A percentile compares a stretch with the other conserved stretches of the same genome.
Conservation (phyloP, 2,329 filamentous ascomycete genomes). For the Pyricularia sp. region DNA sequence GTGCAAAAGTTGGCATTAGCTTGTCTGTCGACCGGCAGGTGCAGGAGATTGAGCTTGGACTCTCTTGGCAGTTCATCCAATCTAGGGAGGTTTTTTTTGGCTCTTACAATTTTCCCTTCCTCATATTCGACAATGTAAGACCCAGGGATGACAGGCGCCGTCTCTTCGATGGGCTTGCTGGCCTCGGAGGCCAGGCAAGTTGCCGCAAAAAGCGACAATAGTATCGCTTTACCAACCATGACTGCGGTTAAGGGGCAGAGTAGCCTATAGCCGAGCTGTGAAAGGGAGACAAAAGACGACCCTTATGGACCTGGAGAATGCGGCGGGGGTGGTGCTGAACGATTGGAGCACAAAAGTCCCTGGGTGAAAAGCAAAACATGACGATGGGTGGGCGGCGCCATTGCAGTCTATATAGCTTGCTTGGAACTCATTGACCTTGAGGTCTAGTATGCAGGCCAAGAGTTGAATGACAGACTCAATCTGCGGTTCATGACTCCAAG, state of each 20-base stretch:
- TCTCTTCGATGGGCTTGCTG: conserved; percentile 12
- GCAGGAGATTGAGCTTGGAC: background rate
- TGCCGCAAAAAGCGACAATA: conserved; percentile 25
- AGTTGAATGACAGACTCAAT: background rate
- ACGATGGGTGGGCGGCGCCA: background rate
- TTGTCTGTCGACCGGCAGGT: conserved; percentile 2
- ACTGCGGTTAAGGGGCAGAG: background rate
- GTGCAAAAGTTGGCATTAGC: conserved; percentile 3
- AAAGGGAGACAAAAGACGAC: background rate
- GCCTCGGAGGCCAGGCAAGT: conserved; percentile 18
- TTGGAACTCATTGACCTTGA: background rate
- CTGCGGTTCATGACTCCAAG: background rate
- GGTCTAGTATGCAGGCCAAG: background rate
- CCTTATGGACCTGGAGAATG: background rate
- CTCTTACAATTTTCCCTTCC: conserved; percentile 31
- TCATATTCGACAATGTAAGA: conserved; percentile 46
- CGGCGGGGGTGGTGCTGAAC: background rate
- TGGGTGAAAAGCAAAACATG: background rate
- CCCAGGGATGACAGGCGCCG: conserved; percentile 26
- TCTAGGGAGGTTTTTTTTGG: background rate
- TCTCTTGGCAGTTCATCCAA: background rate
- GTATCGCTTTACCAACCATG: conserved; percentile 26
- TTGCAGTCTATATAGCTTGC: background rate
- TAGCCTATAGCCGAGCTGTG: background rate
- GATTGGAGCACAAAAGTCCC: background rate